phyloP scores from a whole-genome alignment of 73 alveolate genomes.

The Urostyla sp. region DNA sequence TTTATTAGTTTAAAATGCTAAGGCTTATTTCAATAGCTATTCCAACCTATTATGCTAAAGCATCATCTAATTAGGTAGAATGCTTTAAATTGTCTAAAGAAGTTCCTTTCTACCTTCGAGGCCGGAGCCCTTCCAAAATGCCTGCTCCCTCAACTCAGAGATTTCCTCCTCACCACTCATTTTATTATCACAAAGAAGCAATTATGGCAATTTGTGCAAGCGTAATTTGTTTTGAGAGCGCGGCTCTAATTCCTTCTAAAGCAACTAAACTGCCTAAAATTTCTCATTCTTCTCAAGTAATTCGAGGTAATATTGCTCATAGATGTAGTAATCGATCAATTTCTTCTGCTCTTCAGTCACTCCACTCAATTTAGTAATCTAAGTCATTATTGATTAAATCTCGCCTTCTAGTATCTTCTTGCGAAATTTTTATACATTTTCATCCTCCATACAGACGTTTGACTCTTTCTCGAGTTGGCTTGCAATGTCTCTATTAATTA shows the following conservation, averaged over 20 bases:
- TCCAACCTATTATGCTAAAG: slow-evolving; percentile 45
- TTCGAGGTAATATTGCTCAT: slow-evolving; percentile 61
- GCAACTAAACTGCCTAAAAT: slow-evolving; percentile 26
- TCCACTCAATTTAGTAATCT: neutral
- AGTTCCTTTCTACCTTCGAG: slow-evolving; percentile 37
- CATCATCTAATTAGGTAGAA: slow-evolving; percentile 45
- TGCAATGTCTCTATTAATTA: slow-evolving; percentile 32
- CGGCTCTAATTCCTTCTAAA: slow-evolving; percentile 47
- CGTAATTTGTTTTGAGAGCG: neutral
- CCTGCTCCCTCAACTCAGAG: slow-evolving; percentile 21
- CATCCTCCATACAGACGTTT: slow-evolving; percentile 23
- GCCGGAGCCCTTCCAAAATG: slow-evolving; percentile 51
- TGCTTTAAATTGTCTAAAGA: slow-evolving; percentile 36
- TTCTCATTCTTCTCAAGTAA: slow-evolving; percentile 36
- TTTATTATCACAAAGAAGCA: slow-evolving; percentile 26
- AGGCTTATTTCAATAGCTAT: slow-evolving; percentile 20
- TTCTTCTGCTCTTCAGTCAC: neutral
- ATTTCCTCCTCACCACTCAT: neutral
- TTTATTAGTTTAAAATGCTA: slow-evolving; percentile 2
- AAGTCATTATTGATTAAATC: neutral
- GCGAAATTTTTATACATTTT: neutral
- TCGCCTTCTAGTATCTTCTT: slow-evolving; percentile 10
- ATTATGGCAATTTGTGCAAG: slow-evolving; percentile 46
- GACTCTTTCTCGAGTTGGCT: neutral
- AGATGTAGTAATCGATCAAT: slow-evolving; percentile 25